Evolutionary conservation across 352 stramenopile species (phyloP), one percentile per base, ranked within the genome.

Genomic region (Globisporangium cylindrosporum): DNA sequence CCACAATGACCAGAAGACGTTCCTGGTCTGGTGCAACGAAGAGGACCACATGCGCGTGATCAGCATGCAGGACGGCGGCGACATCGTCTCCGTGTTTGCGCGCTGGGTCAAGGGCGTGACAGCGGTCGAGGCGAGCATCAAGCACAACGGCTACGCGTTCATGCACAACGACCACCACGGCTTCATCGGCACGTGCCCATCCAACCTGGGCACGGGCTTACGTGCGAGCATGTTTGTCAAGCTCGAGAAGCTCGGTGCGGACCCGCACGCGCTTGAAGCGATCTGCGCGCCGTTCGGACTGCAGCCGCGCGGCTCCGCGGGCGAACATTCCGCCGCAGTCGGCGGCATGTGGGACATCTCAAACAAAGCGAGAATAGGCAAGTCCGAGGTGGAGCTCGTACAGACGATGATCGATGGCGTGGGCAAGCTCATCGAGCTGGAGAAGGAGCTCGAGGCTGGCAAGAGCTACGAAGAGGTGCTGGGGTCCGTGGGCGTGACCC

Each of bases 371-470:
- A 81, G 93, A 59, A 90, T 98, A 68, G 95, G 95, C 14, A 97
- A 96, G 64, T 97, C 88, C 48, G 95, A 98, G 71, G 92, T 98
- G 4, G 86, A 98, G 71, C 81, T 98, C 22, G 96, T 98, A 59
- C 95, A 98, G 81, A 93, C 93, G 32, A 98, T 98, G 93, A 98
- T 98, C 59, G 90, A 98, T 67, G 94, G 94, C 32, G 89, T 98
- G 1, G 79, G 86, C 2, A 88, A 92, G 64, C 79, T 98, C 67
- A 97, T 98, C 68, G 82, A 94, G 59, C 73, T 98, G 25, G 94
- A 98, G 73, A 95, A 97, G 74, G 84, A 88, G 64, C 79, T 98
- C 57, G 79, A 87, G 27, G 81, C 25, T 2, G 81, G 77, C 59
- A 90, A 88, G 70, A 86, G 72, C 72, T 89, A 89, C 59, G 82